A percentile compares a stretch with the other conserved stretches of the same genome.
Conservation (phyloP, 208 protist genomes). For the Acanthamoeba sp. region DNA sequence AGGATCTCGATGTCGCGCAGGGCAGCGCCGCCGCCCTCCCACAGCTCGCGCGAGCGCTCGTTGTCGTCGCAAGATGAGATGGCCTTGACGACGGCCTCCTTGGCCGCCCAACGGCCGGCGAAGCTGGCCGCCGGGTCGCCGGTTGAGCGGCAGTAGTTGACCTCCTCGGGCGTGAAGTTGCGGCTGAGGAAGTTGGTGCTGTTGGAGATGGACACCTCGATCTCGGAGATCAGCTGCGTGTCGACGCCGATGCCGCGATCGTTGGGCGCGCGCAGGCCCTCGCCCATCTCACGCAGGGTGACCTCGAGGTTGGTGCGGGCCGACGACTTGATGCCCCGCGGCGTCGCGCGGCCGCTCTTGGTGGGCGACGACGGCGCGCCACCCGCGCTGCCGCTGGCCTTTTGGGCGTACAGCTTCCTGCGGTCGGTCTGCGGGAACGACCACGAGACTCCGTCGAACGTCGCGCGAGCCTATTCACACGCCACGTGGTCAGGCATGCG, state of each 20-base stretch:
- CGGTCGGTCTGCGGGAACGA: conserved; percentile 47
- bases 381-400: neutral
- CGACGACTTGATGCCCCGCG: conserved; percentile 33
- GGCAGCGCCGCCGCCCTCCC: conserved; percentile 78
- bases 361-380: neutral
- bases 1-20: conserved; percentile 86
- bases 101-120: conserved; percentile 86
- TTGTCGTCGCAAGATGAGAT: conserved; percentile 76
- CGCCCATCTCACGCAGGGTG: conserved; percentile 71
- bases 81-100: conserved; percentile 90
- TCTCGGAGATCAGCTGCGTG: conserved; percentile 75
- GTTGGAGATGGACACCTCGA: conserved; percentile 76
- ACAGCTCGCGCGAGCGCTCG: conserved; percentile 44
- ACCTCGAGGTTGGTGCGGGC: conserved; percentile 46
- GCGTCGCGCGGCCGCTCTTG: neutral
- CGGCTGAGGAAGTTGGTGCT: conserved; percentile 82
- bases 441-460: conserved; percentile 65
- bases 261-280: conserved; percentile 31
- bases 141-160: conserved; percentile 77
- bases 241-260: conserved; percentile 79
- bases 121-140: conserved; percentile 77
- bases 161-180: conserved; percentile 89
- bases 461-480: conserved; percentile 79
- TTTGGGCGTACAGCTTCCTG: neutral
- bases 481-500: no score